phyloP scores from a whole-genome alignment of 495 filamentous ascomycete species.

The Penicillium dipodomyicola region DNA sequence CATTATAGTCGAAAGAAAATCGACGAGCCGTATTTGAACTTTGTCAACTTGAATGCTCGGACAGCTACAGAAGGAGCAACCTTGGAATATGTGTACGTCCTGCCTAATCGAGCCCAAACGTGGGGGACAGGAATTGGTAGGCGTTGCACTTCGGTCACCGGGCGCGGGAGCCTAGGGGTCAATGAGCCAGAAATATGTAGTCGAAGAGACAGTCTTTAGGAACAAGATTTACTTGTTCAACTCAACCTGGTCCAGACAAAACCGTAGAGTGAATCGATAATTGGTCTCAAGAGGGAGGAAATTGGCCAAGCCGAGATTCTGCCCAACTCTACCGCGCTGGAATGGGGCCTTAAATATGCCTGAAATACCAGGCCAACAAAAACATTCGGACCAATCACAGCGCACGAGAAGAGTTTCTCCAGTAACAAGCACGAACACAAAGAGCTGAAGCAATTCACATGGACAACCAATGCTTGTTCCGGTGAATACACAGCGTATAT shows the following conservation, averaged over 20 bases:
- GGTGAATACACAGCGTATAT: neutral
- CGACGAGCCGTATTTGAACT: neutral
- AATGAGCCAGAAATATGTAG: neutral
- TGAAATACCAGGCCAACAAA: neutral
- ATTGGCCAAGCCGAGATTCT: slow-evolving; percentile 3
- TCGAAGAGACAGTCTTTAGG: neutral
- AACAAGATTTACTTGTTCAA: neutral
- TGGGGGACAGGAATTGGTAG: neutral
- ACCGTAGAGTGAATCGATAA: neutral
- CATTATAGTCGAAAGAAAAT: slow-evolving; percentile 1
- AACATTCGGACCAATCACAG: neutral
- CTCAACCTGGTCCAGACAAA: neutral
- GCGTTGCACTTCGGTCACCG: neutral
- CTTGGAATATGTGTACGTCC: neutral
- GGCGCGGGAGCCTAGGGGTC: neutral
- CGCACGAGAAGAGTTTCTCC: neutral
- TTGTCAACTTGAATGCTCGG: neutral
- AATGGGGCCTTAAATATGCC: neutral
- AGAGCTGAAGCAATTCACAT: neutral
- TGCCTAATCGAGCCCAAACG: neutral
- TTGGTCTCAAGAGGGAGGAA: neutral
- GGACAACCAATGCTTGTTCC: neutral
- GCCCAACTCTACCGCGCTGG: neutral
- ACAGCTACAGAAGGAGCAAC: neutral
- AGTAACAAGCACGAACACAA: neutral